Base-by-base conservation (phyloP, 2,329 filamentous ascomycete species). In the Colletotrichum phormii region DNA sequence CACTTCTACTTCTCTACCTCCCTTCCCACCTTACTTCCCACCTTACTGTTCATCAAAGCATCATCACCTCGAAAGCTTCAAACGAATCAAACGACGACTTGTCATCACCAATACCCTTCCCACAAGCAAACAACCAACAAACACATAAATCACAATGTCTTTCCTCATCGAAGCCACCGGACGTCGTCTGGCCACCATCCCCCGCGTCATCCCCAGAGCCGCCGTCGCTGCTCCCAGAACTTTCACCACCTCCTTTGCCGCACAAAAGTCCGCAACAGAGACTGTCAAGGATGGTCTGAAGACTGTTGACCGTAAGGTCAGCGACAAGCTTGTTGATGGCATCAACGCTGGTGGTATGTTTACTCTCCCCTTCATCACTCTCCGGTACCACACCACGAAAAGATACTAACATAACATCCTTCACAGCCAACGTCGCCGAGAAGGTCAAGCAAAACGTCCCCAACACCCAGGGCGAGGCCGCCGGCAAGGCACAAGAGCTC, bases 281-380 rank as follows among this genome's bases (percentile, higher is more conserved):
- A 76, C 85, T 0, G 87, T 88, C 76, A 92, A 91, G 81, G 89
- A 92, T 74, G 86, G 86, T 4, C 80, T 89, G 70, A 90, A 92
- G 81, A 83, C 82, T 6, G 89, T 91, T 6, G 89, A 92, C 82
- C 85, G 89, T 35, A 85, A 83, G 62, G 89, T 92, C 54, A 87
- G 88, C 72, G 87, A 90, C 79, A 91, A 90, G 79, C 78, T 92
- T 22, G 88, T 91, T 33, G 88, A 89, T 51, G 89, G 89, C 18
- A 90, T 93, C 78, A 85, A 92, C 76, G 82, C 84, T 59, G 87
- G 87, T 61, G 80, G 91, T 91, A 84, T 72, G 87, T 84, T 31
- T 87, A 84, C 24, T 26, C 49, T 24, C 46, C 37, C 35, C 0
- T 13, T 35, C 33, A 35, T 11, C 33, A 11, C 33, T 12, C 35